phyloP scores from a whole-genome alignment of 2,329 filamentous ascomycete species.

The Nemania bipapillata region DNA sequence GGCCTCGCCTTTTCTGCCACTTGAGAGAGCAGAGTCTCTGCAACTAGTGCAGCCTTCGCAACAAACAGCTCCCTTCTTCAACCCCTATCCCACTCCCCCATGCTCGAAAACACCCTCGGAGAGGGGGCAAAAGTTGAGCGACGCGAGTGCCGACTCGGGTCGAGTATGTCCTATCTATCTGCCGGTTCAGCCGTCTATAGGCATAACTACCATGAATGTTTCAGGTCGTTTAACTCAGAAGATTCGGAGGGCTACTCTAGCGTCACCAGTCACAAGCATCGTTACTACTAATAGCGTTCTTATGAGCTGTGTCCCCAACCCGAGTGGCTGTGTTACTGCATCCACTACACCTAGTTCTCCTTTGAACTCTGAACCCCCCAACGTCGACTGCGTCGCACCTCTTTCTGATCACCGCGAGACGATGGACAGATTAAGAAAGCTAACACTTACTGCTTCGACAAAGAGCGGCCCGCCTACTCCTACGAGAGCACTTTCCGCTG shows the following conservation, averaged over 20 bases:
- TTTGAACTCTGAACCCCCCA: slow-evolving; percentile 56
- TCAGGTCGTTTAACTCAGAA: slow-evolving; percentile 58
- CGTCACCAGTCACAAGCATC: slow-evolving; percentile 71
- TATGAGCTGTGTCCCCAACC: slow-evolving; percentile 76
- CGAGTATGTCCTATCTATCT: slow-evolving; percentile 51
- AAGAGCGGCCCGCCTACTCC: slow-evolving; percentile 95
- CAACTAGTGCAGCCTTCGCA: slow-evolving; percentile 49
- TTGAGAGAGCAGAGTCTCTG: slow-evolving; percentile 54
- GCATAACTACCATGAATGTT: slow-evolving; percentile 55
- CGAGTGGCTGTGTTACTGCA: slow-evolving; percentile 65
- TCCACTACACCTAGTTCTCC: slow-evolving; percentile 65
- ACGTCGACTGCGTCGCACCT: slow-evolving; percentile 51
- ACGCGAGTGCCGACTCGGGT: slow-evolving; percentile 55
- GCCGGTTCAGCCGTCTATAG: slow-evolving; percentile 53
- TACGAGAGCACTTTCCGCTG: slow-evolving; percentile 81
- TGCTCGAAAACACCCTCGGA: slow-evolving; percentile 61
- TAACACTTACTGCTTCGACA: slow-evolving; percentile 82
- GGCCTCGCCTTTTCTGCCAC: slow-evolving; percentile 53
- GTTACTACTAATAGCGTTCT: slow-evolving; percentile 71
- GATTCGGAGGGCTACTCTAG: slow-evolving; percentile 58
- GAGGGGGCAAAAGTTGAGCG: slow-evolving; percentile 57
- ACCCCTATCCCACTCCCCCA: slow-evolving; percentile 69
- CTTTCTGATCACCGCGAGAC: slow-evolving; percentile 67
- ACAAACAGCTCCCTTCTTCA: slow-evolving; percentile 48
- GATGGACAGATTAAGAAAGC: slow-evolving; percentile 79